Conservation (phyloP, 495 filamentous ascomycete genomes). For the Staphylotrichum longicolle region DNA sequence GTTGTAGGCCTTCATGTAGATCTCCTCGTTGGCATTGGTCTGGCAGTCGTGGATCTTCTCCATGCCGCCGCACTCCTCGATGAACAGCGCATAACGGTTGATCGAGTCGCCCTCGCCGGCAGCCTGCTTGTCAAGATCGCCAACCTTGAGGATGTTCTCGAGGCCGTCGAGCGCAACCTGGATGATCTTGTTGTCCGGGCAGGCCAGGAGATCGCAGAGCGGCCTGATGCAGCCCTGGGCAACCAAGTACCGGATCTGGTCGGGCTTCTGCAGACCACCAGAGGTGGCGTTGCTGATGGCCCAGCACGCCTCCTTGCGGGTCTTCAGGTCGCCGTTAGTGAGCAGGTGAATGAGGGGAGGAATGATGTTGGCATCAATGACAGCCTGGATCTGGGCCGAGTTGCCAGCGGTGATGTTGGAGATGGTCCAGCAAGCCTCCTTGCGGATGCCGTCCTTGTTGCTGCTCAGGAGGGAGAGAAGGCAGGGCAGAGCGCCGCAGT, state of each 20-base stretch:
- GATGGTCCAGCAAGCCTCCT: constrained; percentile 99
- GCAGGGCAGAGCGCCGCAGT: constrained; percentile 90
- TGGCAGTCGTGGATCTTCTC: constrained; percentile 99
- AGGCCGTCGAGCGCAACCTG: constrained; percentile 97
- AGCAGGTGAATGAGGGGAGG: constrained; percentile 93
- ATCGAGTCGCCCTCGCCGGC: constrained; percentile 70
- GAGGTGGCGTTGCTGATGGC: constrained; percentile 99
- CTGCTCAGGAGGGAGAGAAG: constrained; percentile 90
- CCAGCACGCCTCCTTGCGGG: constrained; percentile 99
- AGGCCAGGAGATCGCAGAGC: constrained; percentile 90
- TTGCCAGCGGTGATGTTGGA: constrained; percentile 99
- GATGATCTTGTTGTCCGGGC: constrained; percentile 99
- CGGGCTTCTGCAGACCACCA: constrained; percentile 95
- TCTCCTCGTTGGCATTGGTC: constrained; percentile 99
- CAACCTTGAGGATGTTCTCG: constrained; percentile 99
- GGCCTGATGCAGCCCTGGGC: constrained; percentile 93
- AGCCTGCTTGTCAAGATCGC: constrained; percentile 95
- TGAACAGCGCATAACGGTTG: constrained; percentile 97
- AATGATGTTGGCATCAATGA: constrained; percentile 96
- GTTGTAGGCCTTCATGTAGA: constrained; percentile 99
- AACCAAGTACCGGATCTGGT: constrained; percentile 96
- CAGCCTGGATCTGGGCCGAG: constrained; percentile 94
- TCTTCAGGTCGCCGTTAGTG: constrained; percentile 97
- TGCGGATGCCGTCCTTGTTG: constrained; percentile 97
- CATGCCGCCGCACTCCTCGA: constrained; percentile 98